A percentile compares a stretch with the other conserved stretches of the same genome.
phyloP scores from a whole-genome alignment of 176 grass and related monocot genomes.

The Aegilops umbellulata region DNA sequence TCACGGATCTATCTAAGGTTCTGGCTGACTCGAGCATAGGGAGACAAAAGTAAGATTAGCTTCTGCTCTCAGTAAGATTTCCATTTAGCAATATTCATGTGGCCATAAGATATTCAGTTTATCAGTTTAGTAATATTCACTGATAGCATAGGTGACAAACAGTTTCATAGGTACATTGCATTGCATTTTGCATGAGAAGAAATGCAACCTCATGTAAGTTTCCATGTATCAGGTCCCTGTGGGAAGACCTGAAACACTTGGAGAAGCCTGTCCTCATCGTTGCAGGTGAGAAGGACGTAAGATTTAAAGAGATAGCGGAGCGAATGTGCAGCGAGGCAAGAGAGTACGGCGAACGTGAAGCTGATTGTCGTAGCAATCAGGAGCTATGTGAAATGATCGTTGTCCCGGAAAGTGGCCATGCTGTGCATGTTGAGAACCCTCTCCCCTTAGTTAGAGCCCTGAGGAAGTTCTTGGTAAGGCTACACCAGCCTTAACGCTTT shows the following conservation, averaged over 20 bases:
- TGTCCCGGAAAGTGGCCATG: constrained; percentile 78
- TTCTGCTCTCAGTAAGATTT: constrained; percentile 22
- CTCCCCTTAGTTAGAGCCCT: constrained; percentile 74
- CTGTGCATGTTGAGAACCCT: constrained; percentile 91
- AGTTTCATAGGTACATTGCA: background rate
- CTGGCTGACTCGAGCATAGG: constrained; percentile 70
- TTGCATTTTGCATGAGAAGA: background rate
- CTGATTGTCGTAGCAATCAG: constrained; percentile 3
- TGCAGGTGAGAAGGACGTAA: constrained; percentile 78
- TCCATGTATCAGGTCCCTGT: constrained; percentile 56
- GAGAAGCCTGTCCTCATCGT: constrained; percentile 74
- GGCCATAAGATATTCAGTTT: background rate
- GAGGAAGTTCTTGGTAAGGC: constrained; percentile 61
- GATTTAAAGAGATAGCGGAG: constrained; percentile 65
- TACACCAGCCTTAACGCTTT: constrained; percentile 22
- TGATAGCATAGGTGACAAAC: background rate
- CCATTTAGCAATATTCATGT: background rate
- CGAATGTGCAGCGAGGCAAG: constrained; percentile 64
- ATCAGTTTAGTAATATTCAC: background rate
- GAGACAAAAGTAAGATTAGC: constrained; percentile 63
- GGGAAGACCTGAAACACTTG: constrained; percentile 79
- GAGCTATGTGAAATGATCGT: constrained; percentile 54
- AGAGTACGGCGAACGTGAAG: constrained; percentile 16
- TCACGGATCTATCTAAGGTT: constrained; percentile 66
- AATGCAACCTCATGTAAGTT: constrained; percentile 30